Base-by-base conservation (phyloP, 2,329 filamentous ascomycete genomes). In the Fusarium globosum region DNA sequence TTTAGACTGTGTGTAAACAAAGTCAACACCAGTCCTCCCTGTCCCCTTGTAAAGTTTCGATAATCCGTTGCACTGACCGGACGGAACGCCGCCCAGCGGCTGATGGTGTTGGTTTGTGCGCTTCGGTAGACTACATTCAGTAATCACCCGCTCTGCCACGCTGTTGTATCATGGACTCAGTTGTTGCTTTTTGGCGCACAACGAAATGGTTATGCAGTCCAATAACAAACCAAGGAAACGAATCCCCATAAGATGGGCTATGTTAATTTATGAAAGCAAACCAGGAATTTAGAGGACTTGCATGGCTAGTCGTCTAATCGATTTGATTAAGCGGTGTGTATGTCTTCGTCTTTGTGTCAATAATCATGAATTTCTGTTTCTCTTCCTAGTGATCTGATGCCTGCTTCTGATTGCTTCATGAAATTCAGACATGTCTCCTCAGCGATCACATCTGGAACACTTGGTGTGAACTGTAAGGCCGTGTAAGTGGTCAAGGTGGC, bases 51-150 rank as follows among this genome's bases (percentile, higher is more conserved):
- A 65, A 65, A 59, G 43, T 65, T 68, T 72, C 62, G 48, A 70
- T 66, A 68, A 71, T 39, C 45, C 49, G 58, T 58, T 68, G 63
- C 71, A 74, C 71, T 72, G 62, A 59, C 71, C 71, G 62, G 63
- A 58, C 58, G 45, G 71, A 72, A 72, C 62, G 67, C 51, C 58
- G 61, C 62, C 42, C 61, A 68, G 61, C 57, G 52, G 53, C 49
- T 45, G 57, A 26, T 41, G 35, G 48, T 35, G 51, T 59, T 67
- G 52, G 62, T 35, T 67, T 56, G 45, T 60, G 62, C 65, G 52
- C 33, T 59, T 41, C 59, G 55, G 69, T 49, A 56, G 30, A 46
- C 46, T 56, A 56, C 61, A 61, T 59, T 48, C 61, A 57, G 68
- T 48, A 59, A 53, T 60, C 38, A 46, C 46, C 66, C 43, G 71